Evolutionary conservation across 768 basidiomycete species (phyloP), one percentile per base, ranked within the genome.

Genomic region (Hirschioporus abietinus): DNA sequence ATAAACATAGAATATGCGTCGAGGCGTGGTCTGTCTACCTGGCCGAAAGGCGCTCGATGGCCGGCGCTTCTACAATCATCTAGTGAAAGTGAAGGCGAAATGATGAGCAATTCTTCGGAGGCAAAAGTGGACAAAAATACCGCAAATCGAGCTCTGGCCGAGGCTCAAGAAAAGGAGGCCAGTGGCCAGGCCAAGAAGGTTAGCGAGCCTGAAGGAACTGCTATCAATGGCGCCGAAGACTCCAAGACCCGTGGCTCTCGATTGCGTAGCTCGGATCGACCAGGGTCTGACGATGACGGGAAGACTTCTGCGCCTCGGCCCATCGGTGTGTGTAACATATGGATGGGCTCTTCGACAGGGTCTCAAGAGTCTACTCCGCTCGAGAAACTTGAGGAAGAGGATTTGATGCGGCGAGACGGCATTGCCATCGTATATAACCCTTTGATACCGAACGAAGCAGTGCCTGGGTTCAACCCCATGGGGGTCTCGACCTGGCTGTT

Each of bases 391-490:
- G 65, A 66, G 20, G 72, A 73, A 64, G 66, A 73, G 62, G 65
- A 67, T 6, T 63, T 73, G 26, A 67, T 66, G 20, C 25, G 58
- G 27, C 34, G 66, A 42, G 72, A 72, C 65, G 72, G 72, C 18
- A 73, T 73, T 63, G 72, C 70, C 8, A 73, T 73, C 60, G 69
- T 73, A 27, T 73, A 73, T 59, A 70, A 70, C 36, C 72, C 72
- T n/a, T 65, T 71, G 27, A 52, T 73, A 26, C 65, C 72, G 10
- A 72, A 72, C 60, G 62, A 65, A 20, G 60, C 23, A 18, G 67
- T 70, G 7, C 72, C 72, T 61, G 69, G 66, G 4, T 68, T 73
- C 36, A 67, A 72, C 64, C 72, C 72, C 4, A 60, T 64, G 52
- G 62, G 58, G 15, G 65, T 73, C 25, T 73, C 72, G 3, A 73